Evolutionary conservation across 495 filamentous ascomycete species (phyloP).

Genomic region (Talaromyces thailandensis): DNA sequence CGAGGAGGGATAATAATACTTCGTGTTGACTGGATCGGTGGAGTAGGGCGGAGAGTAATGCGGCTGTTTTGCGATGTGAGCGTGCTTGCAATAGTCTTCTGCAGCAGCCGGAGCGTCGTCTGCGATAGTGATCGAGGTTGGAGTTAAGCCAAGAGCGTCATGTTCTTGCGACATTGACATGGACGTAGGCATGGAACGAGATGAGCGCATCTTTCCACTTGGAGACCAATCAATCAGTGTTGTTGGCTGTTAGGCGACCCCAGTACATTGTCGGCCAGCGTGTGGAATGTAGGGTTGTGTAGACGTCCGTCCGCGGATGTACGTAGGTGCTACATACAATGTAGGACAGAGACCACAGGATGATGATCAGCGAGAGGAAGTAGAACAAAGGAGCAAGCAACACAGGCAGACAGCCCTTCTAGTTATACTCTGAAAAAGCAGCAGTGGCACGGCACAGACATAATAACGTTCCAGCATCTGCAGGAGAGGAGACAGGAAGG

Average conservation of each 20-base stretch:
- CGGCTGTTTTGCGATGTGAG: background rate
- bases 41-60: background rate
- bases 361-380: background rate
- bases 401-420: background rate
- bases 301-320: background rate
- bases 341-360: background rate
- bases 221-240: background rate
- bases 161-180: background rate
- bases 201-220: background rate
- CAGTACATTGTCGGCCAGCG: background rate
- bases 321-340: background rate
- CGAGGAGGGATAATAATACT: constrained; percentile 3
- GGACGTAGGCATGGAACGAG: background rate
- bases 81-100: background rate
- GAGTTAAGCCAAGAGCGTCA: background rate
- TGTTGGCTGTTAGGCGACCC: background rate
- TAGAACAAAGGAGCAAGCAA: background rate
- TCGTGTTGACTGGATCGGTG: background rate
- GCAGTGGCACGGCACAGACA: background rate
- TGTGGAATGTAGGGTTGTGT: constrained; percentile 1
- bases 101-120: background rate
- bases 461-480: background rate
- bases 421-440: background rate
- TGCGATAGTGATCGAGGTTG: background rate
- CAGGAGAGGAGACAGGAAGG: background rate